Evolutionary conservation across 306 rosid genomes (phyloP), one percentile per base, ranked within the genome.

Genomic region (Senna siamea): DNA sequence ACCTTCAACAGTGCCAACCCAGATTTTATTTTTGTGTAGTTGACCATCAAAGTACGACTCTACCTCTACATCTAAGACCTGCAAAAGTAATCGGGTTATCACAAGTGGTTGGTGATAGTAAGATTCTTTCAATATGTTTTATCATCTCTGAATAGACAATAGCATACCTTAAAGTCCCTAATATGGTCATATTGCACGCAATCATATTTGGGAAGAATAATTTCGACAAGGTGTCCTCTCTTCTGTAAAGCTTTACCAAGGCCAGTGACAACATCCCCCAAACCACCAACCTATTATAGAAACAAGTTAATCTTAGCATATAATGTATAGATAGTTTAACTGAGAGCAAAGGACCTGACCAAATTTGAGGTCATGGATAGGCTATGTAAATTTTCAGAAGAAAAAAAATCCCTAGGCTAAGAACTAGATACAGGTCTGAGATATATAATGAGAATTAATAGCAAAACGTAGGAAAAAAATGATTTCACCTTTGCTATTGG

Each of bases 1-100:
- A 92, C 98, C 98, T 88, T 86, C 97, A 75, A 90, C 71, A 50
- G 92, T 91, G 89, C 97, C 97, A 79, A 87, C 88, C 96, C 97
- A 94, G 64, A 94, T 88, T 89, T 89, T 89, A 79, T 87, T 91
- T 84, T 91, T 85, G 89, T 71, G 81, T 75, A 88, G 77, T 73
- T 54, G 87, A 47, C 95, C 87, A 65, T 87, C 97, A 75, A 94
- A 94, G 82, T 82, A 89, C 41, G 97, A 91, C 76, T 83, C 92
- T 38, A 91, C 75, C 71, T 77, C 68, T 80, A 79, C 85, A 85
- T 92, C 93, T 64, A 94, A 80, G 50, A 51, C 90, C 98, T 94
- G 87, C 62, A 81, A 53, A 41, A 58, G 60, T 63, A 53, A 70
- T 74, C 18, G 19, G 37, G 75, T 78, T 76, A 60, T 76, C 58